phyloP scores from a whole-genome alignment of 2,329 filamentous ascomycete genomes.

The Helotiales sp. region DNA sequence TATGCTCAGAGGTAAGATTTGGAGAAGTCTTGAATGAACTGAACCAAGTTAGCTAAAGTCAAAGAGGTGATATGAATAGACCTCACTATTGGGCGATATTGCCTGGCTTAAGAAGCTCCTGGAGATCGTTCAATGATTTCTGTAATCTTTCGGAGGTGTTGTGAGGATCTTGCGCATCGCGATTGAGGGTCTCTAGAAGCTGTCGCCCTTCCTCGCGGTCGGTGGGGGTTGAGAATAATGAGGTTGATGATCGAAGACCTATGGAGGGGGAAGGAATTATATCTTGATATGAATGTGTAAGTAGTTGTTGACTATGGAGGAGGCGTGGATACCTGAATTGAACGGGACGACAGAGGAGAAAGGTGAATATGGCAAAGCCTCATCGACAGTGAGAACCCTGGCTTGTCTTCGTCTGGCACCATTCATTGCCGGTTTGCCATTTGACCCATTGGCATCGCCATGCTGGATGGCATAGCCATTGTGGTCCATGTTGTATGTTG shows the following conservation, averaged over 20 bases:
- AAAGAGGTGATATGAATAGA: background rate
- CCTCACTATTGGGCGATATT: slow-evolving; percentile 64
- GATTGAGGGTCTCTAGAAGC: slow-evolving; percentile 70
- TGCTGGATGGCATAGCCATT: slow-evolving; percentile 37
- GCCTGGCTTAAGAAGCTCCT: slow-evolving; percentile 74
- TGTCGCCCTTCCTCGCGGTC: slow-evolving; percentile 57
- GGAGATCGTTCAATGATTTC: slow-evolving; percentile 74
- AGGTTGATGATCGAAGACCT: slow-evolving; percentile 56
- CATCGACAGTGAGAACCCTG: slow-evolving; percentile 65
- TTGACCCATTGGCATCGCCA: slow-evolving; percentile 30
- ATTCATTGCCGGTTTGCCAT: slow-evolving; percentile 27
- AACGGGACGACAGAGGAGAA: slow-evolving; percentile 82
- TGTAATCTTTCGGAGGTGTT: slow-evolving; percentile 69
- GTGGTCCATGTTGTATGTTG: slow-evolving; percentile 34
- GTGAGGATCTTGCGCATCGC: slow-evolving; percentile 64
- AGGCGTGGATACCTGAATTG: slow-evolving; percentile 62
- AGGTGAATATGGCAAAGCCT: slow-evolving; percentile 82
- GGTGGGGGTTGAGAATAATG: slow-evolving; percentile 57
- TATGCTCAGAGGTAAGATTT: slow-evolving; percentile 30
- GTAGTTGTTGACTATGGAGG: slow-evolving; percentile 6
- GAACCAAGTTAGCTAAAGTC: slow-evolving; percentile 24
- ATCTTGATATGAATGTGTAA: slow-evolving; percentile 50
- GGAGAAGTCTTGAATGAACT: slow-evolving; percentile 65
- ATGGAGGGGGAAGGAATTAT: slow-evolving; percentile 69
- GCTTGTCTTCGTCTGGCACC: slow-evolving; percentile 39